Percentiles rank a stretch among this genome's conserved stretches.
phyloP scores from a whole-genome alignment of 2,329 filamentous ascomycete genomes.

The Exophiala mesophila region DNA sequence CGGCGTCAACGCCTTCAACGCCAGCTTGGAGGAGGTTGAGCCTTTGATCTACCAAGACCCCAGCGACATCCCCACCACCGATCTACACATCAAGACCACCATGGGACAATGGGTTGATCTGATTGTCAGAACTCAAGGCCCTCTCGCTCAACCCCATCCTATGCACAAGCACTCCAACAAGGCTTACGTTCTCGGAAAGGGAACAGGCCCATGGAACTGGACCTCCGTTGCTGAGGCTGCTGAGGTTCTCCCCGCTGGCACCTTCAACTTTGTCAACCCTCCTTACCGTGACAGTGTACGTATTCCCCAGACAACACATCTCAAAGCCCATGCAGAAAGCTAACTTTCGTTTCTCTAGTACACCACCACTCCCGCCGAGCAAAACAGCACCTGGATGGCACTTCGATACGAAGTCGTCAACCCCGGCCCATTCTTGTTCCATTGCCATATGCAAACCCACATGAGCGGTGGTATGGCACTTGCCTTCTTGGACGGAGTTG shows the following conservation, averaged over 20 bases:
- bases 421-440: constrained; percentile 52
- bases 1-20: constrained; percentile 36
- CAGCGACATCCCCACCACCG: constrained; percentile 33
- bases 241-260: constrained; percentile 36
- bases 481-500: constrained; percentile 42
- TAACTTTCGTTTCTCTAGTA: constrained; percentile 28
- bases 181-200: constrained; percentile 53
- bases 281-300: constrained; percentile 46
- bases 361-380: constrained; percentile 34
- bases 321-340: too few species aligned
- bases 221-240: constrained; percentile 51
- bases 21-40: constrained; percentile 34
- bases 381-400: constrained; percentile 44
- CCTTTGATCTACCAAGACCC: constrained; percentile 47
- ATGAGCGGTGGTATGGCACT: constrained; percentile 54
- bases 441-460: constrained; percentile 55
- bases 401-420: constrained; percentile 52
- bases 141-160: constrained; percentile 54
- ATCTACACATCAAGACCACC: constrained; percentile 48
- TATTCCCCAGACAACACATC: too few species aligned
- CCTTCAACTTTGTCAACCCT: constrained; percentile 56
- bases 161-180: constrained; percentile 63
- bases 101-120: constrained; percentile 54
- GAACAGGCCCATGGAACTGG: constrained; percentile 50
- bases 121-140: constrained; percentile 42